These are phyloP conservation scores for Escallonia rubra DNA, from an alignment of 129 eudicot genomes.

Conservation along the genomic window DNA sequence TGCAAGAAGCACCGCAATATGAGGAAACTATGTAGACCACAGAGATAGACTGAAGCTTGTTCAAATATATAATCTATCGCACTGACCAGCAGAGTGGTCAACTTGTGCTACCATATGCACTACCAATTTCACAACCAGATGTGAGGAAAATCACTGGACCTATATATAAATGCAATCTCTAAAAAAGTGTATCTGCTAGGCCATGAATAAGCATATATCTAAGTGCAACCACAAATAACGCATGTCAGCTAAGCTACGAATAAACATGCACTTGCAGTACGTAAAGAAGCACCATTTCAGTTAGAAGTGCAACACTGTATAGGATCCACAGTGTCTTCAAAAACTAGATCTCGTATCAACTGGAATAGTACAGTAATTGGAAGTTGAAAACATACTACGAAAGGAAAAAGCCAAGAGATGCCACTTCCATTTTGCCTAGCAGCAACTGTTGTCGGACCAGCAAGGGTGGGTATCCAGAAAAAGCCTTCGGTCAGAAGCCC, in stretches of 20 bases:
- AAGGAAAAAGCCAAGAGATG: conserved; percentile 92
- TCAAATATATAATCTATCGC: neutral
- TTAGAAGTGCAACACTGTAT: neutral
- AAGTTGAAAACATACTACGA: conserved; percentile 51
- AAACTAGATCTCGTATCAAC: no score
- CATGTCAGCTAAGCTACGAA: no score
- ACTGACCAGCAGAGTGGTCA: neutral
- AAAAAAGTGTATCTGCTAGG: no score
- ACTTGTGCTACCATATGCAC: no score
- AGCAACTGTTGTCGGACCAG: conserved; percentile 95
- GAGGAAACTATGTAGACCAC: no score
- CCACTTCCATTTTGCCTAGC: conserved; percentile 94
- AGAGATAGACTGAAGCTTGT: no score
- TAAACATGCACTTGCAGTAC: neutral
- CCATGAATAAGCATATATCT: no score
- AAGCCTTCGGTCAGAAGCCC: conserved; percentile 94
- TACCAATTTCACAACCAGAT: no score
- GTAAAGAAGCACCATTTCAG: neutral
- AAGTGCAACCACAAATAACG: no score
- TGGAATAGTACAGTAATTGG: neutral
- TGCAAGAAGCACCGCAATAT: neutral
- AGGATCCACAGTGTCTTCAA: neutral
- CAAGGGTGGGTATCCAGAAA: conserved; percentile 96
- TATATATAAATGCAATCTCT: no score
- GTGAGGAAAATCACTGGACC: no score